phyloP scores from a whole-genome alignment of 2,329 filamentous ascomycete species.

The Calonectria pseudoturangicola region DNA sequence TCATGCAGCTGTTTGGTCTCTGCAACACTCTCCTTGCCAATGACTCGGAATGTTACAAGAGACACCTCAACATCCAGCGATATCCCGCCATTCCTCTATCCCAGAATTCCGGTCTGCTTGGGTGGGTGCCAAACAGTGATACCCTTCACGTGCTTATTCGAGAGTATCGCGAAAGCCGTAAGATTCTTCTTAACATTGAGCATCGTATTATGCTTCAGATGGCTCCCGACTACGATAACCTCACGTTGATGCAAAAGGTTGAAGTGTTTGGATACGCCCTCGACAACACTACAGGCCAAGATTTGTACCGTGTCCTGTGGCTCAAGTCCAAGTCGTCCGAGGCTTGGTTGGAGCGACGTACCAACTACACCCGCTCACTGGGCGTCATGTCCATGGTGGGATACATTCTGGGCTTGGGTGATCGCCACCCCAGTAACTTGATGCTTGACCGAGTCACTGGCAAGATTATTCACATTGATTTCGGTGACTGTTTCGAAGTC shows the following conservation, averaged over 20 bases:
- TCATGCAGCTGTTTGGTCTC: conserved; percentile 99
- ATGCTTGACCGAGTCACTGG: conserved; percentile 97
- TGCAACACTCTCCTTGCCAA: conserved; percentile 96
- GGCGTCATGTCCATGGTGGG: conserved; percentile 99
- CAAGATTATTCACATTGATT: conserved; percentile 99
- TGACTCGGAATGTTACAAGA: conserved; percentile 97
- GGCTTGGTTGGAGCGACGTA: conserved; percentile 96
- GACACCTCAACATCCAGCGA: conserved; percentile 95
- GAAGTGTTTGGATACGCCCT: conserved; percentile 99
- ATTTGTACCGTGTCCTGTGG: conserved; percentile 98
- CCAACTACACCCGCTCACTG: conserved; percentile 98
- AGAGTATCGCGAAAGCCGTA: conserved; percentile 96
- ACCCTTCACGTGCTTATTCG: conserved; percentile 97
- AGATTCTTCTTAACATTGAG: conserved; percentile 99
- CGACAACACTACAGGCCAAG: conserved; percentile 99
- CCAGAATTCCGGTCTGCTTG: conserved; percentile 94
- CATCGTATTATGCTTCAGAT: conserved; percentile 99
- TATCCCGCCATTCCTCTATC: conserved; percentile 98
- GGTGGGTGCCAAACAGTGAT: conserved; percentile 98
- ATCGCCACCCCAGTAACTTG: conserved; percentile 97
- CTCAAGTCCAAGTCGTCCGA: conserved; percentile 99
- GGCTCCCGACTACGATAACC: conserved; percentile 98
- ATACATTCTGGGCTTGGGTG: conserved; percentile 96
- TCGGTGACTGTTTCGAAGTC: conserved; percentile 99
- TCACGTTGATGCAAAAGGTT: conserved; percentile 99